Evolutionary conservation across 768 basidiomycete genomes (phyloP).

Genomic region (Ramaria sp.): DNA sequence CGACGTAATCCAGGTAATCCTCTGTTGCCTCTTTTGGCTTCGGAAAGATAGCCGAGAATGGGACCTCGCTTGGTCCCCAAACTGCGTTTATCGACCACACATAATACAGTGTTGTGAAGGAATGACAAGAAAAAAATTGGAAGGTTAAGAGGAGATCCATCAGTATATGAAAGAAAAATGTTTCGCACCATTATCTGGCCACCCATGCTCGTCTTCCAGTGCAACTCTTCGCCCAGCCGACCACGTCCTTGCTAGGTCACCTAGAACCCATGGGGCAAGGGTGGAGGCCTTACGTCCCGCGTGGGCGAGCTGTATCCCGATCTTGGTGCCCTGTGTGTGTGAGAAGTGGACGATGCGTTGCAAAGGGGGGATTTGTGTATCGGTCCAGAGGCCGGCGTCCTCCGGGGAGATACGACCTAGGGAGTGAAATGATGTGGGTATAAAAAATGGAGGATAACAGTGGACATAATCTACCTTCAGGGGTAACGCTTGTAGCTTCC

Average conservation of each 20-base stretch:
- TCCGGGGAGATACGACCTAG: constrained; percentile 57
- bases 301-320: constrained; percentile 75
- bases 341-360: constrained; percentile 65
- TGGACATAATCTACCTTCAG: constrained; percentile 34
- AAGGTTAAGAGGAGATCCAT: no score
- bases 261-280: constrained; percentile 53
- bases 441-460: neutral
- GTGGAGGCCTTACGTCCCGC: constrained; percentile 65
- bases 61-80: constrained; percentile 45
- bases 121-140: no score
- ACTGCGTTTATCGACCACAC: no score
- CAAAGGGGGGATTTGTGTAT: constrained; percentile 61
- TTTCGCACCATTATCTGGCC: constrained; percentile 49
- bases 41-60: constrained; percentile 42
- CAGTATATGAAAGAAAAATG: neutral
- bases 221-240: constrained; percentile 25
- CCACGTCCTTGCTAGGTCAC: constrained; percentile 24
- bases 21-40: constrained; percentile 48
- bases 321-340: constrained; percentile 55
- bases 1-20: constrained; percentile 42
- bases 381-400: constrained; percentile 67
- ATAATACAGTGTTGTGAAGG: neutral
- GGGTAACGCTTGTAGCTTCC: constrained; percentile 65
- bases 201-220: constrained; percentile 46
- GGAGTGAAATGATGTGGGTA: neutral